Evolutionary conservation across 2,329 filamentous ascomycete genomes (phyloP).

Genomic region (Microsporum audouinii): DNA sequence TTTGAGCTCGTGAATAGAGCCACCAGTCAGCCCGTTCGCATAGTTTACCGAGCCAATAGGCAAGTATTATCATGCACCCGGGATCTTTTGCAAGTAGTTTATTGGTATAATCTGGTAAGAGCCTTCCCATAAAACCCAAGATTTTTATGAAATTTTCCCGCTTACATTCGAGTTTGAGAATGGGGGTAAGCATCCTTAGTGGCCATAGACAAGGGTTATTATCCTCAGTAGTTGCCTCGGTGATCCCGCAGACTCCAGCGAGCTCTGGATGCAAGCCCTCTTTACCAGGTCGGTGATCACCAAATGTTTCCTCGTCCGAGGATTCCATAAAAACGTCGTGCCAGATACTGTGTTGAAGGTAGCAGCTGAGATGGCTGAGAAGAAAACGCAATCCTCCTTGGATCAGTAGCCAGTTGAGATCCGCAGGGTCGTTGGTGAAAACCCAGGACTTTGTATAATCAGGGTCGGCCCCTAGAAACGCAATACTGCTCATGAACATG

Average conservation of each 20-base stretch:
- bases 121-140: slow-evolving; percentile 26
- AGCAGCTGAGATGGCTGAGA: slow-evolving; percentile 18
- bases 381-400: slow-evolving; percentile 27
- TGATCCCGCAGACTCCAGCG: slow-evolving; percentile 27
- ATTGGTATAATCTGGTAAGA: slow-evolving; percentile 22
- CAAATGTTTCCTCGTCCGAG: slow-evolving; percentile 18
- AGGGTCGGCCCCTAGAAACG: slow-evolving; percentile 24
- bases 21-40: slow-evolving; percentile 21
- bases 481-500: slow-evolving; percentile 27
- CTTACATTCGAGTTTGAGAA: slow-evolving; percentile 22
- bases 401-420: slow-evolving; percentile 28
- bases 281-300: slow-evolving; percentile 21
- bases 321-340: slow-evolving; percentile 23
- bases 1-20: slow-evolving; percentile 22
- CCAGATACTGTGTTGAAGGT: slow-evolving; percentile 28
- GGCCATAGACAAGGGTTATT: slow-evolving; percentile 30
- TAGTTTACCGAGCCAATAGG: slow-evolving; percentile 27
- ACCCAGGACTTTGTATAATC: slow-evolving; percentile 26
- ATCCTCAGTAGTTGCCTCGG: slow-evolving; percentile 19
- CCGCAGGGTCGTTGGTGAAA: slow-evolving; percentile 23
- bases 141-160: slow-evolving; percentile 19
- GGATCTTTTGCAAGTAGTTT: slow-evolving; percentile 23
- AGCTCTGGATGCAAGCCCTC: slow-evolving; percentile 23
- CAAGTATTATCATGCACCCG: slow-evolving; percentile 25
- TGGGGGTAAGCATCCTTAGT: slow-evolving; percentile 23